Conservation (phyloP, 2,329 filamentous ascomycete species). For the Laburnicola sp. region DNA sequence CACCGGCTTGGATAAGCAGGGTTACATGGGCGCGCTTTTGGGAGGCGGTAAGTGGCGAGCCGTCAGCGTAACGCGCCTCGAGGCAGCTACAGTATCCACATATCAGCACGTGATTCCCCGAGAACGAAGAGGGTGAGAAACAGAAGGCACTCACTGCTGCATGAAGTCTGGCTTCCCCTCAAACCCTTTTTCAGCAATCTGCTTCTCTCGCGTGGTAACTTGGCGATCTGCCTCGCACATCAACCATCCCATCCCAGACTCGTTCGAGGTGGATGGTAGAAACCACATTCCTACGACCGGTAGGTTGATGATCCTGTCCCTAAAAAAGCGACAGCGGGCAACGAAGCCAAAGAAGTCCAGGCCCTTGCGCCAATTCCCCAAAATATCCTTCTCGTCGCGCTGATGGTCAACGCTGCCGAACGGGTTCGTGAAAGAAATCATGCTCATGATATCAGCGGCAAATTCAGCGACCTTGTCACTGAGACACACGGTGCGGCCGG, state of each 20-base stretch:
- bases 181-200: constrained; percentile 23
- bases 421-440: constrained; percentile 43
- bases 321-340: constrained; percentile 41
- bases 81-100: constrained; percentile 36
- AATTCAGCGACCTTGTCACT: constrained; percentile 47
- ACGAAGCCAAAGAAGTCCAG: constrained; percentile 46
- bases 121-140: no score
- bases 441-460: constrained; percentile 49
- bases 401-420: constrained; percentile 48
- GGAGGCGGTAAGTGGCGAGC: constrained; percentile 29
- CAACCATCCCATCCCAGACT: constrained; percentile 44
- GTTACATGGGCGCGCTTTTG: constrained; percentile 46
- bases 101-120: no score
- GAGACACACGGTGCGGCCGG: constrained; percentile 31
- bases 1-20: constrained; percentile 45
- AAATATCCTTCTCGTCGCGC: constrained; percentile 44
- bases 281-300: constrained; percentile 31
- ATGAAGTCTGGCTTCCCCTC: constrained; percentile 38
- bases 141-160: constrained; percentile 30
- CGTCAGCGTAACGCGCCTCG: constrained; percentile 37
- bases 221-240: constrained; percentile 44
- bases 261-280: constrained; percentile 35
- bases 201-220: constrained; percentile 34
- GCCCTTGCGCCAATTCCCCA: constrained; percentile 44
- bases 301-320: constrained; percentile 36